Percentiles rank a stretch among this genome's conserved stretches.
Conservation (phyloP, 768 basidiomycete species). For the Royoungia palumana region DNA sequence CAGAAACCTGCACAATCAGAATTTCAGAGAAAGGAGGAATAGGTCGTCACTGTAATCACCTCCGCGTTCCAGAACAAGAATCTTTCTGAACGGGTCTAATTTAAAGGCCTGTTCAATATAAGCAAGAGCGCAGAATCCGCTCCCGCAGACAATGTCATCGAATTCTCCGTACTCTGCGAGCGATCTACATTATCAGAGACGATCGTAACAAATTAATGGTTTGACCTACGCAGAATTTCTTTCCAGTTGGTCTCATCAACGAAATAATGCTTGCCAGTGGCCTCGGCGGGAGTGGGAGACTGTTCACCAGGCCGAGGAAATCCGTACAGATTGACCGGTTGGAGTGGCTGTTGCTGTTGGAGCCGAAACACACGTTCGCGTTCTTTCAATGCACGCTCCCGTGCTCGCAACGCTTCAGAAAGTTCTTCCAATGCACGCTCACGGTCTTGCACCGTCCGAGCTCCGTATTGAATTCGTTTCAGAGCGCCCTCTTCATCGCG, state of each 20-base stretch:
- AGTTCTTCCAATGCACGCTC: too few species aligned
- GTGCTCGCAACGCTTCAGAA: too few species aligned
- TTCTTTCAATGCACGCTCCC: too few species aligned
- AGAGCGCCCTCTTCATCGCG: too few species aligned
- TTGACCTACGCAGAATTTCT: neutral
- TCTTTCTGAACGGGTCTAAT: constrained; percentile 12
- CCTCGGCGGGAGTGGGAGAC: neutral
- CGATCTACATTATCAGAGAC: neutral
- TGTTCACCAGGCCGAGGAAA: constrained; percentile 6
- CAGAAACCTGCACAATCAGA: constrained; percentile 5
- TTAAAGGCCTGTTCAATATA: constrained; percentile 14
- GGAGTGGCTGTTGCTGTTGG: too few species aligned
- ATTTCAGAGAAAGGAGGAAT: neutral
- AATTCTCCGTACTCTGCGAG: constrained; percentile 5
- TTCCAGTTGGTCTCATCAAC: constrained; percentile 3
- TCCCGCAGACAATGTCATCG: constrained; percentile 12
- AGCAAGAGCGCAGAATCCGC: constrained; percentile 15
- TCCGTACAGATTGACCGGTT: constrained; percentile 4
- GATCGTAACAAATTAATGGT: too few species aligned
- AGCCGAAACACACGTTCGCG: too few species aligned
- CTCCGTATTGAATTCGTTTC: too few species aligned
- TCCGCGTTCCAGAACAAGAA: constrained; percentile 18
- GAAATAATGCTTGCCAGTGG: constrained; percentile 10
- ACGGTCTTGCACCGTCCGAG: too few species aligned
- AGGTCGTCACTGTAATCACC: neutral